Percentiles rank a stretch among this genome's conserved stretches.
Conservation (phyloP, 495 filamentous ascomycete species). For the Cairneyella variabilis region DNA sequence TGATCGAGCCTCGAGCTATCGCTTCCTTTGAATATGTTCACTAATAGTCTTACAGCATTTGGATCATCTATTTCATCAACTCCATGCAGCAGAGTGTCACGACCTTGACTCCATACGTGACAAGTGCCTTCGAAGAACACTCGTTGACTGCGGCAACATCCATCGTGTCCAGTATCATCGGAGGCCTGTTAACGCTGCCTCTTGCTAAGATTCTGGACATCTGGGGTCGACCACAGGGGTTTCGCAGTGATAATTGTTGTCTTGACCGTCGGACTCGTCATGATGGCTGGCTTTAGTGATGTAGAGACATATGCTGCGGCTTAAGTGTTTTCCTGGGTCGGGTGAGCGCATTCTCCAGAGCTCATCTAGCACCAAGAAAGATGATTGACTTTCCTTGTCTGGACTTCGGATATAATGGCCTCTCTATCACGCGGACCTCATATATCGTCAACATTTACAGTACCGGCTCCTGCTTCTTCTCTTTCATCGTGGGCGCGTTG, state of each 20-base stretch:
- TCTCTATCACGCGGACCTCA: constrained; percentile 50
- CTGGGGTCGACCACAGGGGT: constrained; percentile 42
- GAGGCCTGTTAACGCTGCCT: constrained; percentile 48
- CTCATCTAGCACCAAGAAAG: not conserved
- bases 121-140: constrained; percentile 31
- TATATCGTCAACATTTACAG: constrained; percentile 67
- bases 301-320: constrained; percentile 34
- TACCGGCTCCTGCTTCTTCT: constrained; percentile 62
- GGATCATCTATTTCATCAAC: constrained; percentile 36
- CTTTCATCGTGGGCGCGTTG: constrained; percentile 49
- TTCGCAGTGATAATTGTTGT: constrained; percentile 26
- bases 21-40: not conserved
- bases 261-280: constrained; percentile 25
- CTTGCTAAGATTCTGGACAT: constrained; percentile 56
- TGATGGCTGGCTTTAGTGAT: constrained; percentile 36
- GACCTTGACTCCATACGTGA: constrained; percentile 32
- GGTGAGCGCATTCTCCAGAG: constrained; percentile 39
- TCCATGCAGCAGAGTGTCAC: constrained; percentile 30
- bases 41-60: constrained; percentile 29
- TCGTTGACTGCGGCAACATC: constrained; percentile 31
- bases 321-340: constrained; percentile 22
- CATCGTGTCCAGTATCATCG: constrained; percentile 44
- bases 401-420: constrained; percentile 34
- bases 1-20: too few species aligned
- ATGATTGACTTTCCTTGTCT: too few species aligned